A percentile compares a stretch with the other conserved stretches of the same genome.
phyloP scores from a whole-genome alignment of 805 yeast species.

The Yamadazyma takamatsuzukensis region DNA sequence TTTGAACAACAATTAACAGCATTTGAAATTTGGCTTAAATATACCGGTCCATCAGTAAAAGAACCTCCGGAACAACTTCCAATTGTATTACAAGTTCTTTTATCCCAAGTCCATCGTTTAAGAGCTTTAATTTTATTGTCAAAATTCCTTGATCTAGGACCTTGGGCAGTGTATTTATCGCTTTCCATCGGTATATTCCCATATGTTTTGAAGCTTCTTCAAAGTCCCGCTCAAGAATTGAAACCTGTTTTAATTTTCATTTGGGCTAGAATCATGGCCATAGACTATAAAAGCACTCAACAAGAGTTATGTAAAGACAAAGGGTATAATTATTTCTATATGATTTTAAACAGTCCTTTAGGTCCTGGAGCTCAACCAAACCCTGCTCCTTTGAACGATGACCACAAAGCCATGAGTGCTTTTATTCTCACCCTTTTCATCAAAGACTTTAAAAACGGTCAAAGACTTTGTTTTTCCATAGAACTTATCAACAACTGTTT shows the following conservation, averaged over 20 bases:
- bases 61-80: conserved; percentile 95
- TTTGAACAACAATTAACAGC: conserved; percentile 96
- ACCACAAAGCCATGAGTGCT: conserved; percentile 94
- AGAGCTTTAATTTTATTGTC: conserved; percentile 83
- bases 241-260: conserved; percentile 93
- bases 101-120: conserved; percentile 91
- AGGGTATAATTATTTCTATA: conserved; percentile 83
- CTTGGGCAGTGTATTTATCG: conserved; percentile 95
- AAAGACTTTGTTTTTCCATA: conserved; percentile 69
- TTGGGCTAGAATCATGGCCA: conserved; percentile 98
- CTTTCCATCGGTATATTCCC: conserved; percentile 95
- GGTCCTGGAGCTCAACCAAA: conserved; percentile 32
- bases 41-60: conserved; percentile 72
- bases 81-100: conserved; percentile 83
- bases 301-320: conserved; percentile 88
- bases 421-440: conserved; percentile 84
- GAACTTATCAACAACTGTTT: conserved; percentile 69
- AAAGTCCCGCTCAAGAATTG: conserved; percentile 92
- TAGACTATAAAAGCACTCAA: conserved; percentile 85
- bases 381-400: conserved; percentile 52
- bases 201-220: conserved; percentile 82
- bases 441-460: conserved; percentile 75
- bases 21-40: conserved; percentile 92
- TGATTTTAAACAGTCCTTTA: conserved; percentile 54
- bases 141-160: conserved; percentile 87